Conservation (phyloP, 108 stramenopile species). For the Phaeodactylum tricornutum region DNA sequence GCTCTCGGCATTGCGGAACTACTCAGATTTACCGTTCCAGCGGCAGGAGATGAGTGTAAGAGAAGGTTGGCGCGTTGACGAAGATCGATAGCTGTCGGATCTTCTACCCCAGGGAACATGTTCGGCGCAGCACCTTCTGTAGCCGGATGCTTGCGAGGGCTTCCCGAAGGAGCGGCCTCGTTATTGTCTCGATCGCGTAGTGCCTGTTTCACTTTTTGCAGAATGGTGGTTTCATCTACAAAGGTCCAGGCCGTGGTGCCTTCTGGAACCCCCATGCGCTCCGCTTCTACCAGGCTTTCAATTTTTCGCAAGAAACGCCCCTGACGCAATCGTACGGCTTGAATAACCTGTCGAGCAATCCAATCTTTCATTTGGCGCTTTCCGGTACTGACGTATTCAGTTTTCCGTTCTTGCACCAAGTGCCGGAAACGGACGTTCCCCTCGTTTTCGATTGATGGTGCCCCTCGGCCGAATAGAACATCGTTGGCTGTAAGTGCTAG, state of each 20-base stretch:
- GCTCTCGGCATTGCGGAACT: no score
- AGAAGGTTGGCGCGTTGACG: no score
- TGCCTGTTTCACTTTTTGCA: conserved; percentile 8
- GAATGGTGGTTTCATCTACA: neutral
- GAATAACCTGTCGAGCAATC: conserved; percentile 33
- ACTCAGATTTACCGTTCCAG: no score
- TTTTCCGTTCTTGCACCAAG: neutral
- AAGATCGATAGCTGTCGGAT: no score
- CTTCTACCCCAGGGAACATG: no score
- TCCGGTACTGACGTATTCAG: neutral
- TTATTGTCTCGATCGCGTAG: conserved; percentile 4
- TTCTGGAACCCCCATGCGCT: neutral
- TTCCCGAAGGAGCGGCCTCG: no score
- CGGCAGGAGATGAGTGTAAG: no score
- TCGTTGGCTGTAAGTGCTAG: conserved; percentile 26
- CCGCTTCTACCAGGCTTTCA: conserved; percentile 2
- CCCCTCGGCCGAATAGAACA: conserved; percentile 34
- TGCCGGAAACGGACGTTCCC: conserved; percentile 32
- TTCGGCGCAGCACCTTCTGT: no score
- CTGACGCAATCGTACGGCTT: conserved; percentile 18
- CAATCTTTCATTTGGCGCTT: conserved; percentile 3
- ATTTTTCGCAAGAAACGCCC: conserved; percentile 35
- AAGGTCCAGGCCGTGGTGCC: neutral
- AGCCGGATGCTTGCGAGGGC: no score
- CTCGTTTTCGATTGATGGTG: conserved; percentile 15